Percentiles rank a stretch among this genome's conserved stretches.
Conservation (phyloP, 208 protist species). For the Vickermania spadyakhi region DNA sequence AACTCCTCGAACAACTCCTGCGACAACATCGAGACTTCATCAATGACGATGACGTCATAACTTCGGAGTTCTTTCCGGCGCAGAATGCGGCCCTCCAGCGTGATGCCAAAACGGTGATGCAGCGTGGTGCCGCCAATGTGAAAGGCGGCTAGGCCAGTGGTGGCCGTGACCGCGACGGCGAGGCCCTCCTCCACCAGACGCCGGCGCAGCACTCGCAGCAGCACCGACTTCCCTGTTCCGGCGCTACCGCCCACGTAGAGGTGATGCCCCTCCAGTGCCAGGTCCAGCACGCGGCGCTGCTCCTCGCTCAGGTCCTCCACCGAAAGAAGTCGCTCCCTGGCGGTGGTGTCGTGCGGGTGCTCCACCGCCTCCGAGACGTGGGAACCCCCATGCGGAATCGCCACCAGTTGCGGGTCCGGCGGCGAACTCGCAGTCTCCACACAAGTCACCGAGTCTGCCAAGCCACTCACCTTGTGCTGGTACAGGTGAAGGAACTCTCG, state of each 20-base stretch:
- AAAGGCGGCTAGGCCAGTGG: constrained; percentile 68
- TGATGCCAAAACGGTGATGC: constrained; percentile 86
- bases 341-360: constrained; percentile 3
- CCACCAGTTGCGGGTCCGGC: not conserved
- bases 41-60: constrained; percentile 89
- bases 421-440: not conserved
- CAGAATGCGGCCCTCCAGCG: constrained; percentile 57
- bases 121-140: constrained; percentile 81
- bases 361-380: not conserved
- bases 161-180: constrained; percentile 73
- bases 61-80: constrained; percentile 44
- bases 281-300: constrained; percentile 64
- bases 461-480: too few relatives aligned
- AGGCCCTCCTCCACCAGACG: constrained; percentile 45
- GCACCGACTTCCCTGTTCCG: constrained; percentile 84
- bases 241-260: constrained; percentile 86
- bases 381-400: not conserved
- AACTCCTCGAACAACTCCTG: constrained; percentile 73
- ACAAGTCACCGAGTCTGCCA: too few relatives aligned
- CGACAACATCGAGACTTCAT: constrained; percentile 89
- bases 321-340: constrained; percentile 29
- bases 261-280: constrained; percentile 64
- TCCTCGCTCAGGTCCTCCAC: constrained; percentile 69
- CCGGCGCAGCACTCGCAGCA: constrained; percentile 74
- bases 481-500: not conserved